Evolutionary conservation across 1,284 basidiomycete genomes (phyloP), one percentile per base, ranked within the genome.

Genomic region (Ustilago esculenta): DNA sequence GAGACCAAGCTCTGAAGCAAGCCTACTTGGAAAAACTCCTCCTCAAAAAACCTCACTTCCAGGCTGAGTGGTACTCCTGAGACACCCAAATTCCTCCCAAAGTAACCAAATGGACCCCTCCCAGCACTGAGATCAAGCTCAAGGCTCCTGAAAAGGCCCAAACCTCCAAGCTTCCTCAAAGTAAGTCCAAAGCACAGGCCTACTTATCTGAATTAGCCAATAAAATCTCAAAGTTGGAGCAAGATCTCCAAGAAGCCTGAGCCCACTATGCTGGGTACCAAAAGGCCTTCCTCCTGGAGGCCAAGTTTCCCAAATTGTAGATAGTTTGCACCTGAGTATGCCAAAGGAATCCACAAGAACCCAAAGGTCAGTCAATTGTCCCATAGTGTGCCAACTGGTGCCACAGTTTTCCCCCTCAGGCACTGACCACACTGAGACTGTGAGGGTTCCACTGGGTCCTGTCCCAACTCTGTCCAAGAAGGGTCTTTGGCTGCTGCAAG

Each of bases 311-410:
- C 15, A 7, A 36, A 11, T 7, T 36, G 34, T 36, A 36, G 15
- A 9, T 32, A 32, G 30, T n/a, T 32, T 32, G 30, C 30, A 32
- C 30, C 15, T 32, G 15, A 8, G 9, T 32, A 8, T 32, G 34
- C 34, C 34, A 17, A 36, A 36, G 34, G 34, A 36, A 36, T 36
- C 34, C 34, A 36, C 34, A 36, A 36, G 34, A 36, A 36, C 34
- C 34, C 34, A n/a, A 36, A 36, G 34, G 34, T 32, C 34, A 36
- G 18, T 18, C 34, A 36, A 36, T 7, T 8, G 8, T 36, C 10
- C 34, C 34, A 17, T n/a, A n/a, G 17, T 18, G 17, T 36, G 34
- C 34, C 34, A n/a, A 36, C 14, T n/a, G 15, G 8, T 12, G 18
- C 34, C 34, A n/a, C 14, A 18, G 14, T 7, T 11, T 36, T 12